Base-by-base conservation (phyloP, 371 early-diverging fungal species). In the Basidiobolus heterosporus region DNA sequence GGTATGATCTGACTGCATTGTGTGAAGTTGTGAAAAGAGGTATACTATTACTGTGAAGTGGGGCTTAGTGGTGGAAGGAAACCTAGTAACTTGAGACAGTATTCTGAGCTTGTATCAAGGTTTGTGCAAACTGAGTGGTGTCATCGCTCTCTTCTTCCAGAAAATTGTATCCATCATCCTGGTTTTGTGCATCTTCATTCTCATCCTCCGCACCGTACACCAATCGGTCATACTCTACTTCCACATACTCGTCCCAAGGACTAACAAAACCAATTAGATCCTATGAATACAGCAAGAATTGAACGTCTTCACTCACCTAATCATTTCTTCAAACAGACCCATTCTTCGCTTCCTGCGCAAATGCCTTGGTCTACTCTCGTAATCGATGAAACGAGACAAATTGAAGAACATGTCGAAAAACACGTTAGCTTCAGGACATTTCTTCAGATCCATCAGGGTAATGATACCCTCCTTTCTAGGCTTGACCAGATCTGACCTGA, bases 321-420 rank as follows among this genome's bases (percentile, higher is more conserved):
- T 13, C 17, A 13, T 40, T 13, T 40, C 17, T 40, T 40, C 19
- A 13, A 40, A 40, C 3, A 17, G 40, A 40, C 16, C 16, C 19
- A 19, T 40, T 19, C 16, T 17, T 40, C 16, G 16, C 40, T 17
- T 17, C 19, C 40, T 3, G 16, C 19, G 16, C 19, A 40, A 44
- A n/a, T 44, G 44, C 8, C 16, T 15, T 44, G 20, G 44, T 43
- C 55, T 52, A 20, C 53, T 52, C n/a, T 67, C 67, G 51, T 67
- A 63, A 45, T 67, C 65, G 24, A 58, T 24, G 45, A 67, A 81
- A 40, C 70, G 67, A 9, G 66, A 52, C n/a, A 83, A 56, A 55
- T 85, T 84, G 59, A 82, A 80, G 18, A 85, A 65, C 60, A 80
- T 65, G 50, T 85, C 84, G 53, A 85, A 79, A 44, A 85, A 78